Base-by-base conservation (phyloP, 257 asterid species). In the Buddleja alternifolia region DNA sequence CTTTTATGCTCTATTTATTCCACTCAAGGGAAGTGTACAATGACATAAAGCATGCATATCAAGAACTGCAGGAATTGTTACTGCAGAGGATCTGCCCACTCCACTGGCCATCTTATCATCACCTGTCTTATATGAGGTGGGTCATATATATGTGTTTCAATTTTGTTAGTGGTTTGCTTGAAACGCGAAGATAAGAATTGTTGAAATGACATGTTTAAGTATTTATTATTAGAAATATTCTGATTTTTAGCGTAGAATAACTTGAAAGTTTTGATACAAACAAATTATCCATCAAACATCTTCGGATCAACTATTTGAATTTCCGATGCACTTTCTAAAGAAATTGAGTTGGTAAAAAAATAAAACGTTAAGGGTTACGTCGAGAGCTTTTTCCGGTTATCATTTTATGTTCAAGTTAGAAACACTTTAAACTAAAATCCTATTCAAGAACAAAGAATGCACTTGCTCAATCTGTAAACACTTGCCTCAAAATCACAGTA, bases 111-210 rank as follows among this genome's bases (percentile, higher is more conserved):
- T 81, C 74, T 42, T 71, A 40, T 73, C 76, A 53, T 44, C 77
- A 76, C 77, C 67, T 74, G 59, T 83, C 74, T 50, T 25, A 7
- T 15, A 24, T 3, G 25, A 32, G 2, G 76, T 72, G 78, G 84
- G 71, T 55, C 74, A 29, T 15, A 36, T 14, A 5, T 23, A 29
- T 23, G 46, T 47, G n/a, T 32, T 41, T 20, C 6, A 10, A 7
- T 16, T n/a, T n/a, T n/a, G 16, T 59, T 51, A 57, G 58, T 32
- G 23, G 57, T 17, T 3, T n/a, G 36, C 24, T 9, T 2, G n/a
- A 4, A 41, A 12, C 1, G 14, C n/a, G 2, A 66, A 12, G 4
- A 41, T 52, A 23, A 8, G 9, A 32, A 70, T 58, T n/a, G 19
- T 47, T 45, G 53, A 66, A 37, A 34, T 11, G 15, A 34, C 1